phyloP scores from a whole-genome alignment of 257 asterid genomes.

The Fraxinus americana region DNA sequence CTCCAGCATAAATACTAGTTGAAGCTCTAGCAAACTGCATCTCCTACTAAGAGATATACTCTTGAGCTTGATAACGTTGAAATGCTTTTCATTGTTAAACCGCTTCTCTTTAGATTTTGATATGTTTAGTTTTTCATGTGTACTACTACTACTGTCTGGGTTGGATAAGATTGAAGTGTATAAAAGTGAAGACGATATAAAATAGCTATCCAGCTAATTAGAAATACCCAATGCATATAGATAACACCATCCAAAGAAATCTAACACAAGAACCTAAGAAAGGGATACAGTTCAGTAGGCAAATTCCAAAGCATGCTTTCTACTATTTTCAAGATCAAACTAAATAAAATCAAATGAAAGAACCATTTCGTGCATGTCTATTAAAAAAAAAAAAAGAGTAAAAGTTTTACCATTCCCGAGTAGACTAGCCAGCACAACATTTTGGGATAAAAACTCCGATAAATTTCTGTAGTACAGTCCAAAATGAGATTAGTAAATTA shows the following conservation, averaged over 20 bases:
- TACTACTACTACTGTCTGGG: background rate
- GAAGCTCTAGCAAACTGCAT: background rate
- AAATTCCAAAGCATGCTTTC: background rate
- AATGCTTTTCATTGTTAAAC: background rate
- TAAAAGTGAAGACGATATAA: background rate
- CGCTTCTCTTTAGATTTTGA: background rate
- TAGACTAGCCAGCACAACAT: background rate
- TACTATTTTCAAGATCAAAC: background rate
- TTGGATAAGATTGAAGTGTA: background rate
- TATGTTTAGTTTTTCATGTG: background rate
- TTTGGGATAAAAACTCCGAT: background rate
- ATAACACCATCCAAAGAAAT: background rate
- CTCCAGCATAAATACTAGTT: background rate
- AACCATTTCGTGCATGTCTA: background rate
- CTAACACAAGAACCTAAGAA: background rate
- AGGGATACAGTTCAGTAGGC: background rate
- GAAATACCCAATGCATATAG: background rate
- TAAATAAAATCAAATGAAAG: background rate
- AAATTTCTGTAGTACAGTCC: background rate
- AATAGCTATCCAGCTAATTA: background rate
- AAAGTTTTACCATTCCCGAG: background rate
- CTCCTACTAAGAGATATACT: background rate
- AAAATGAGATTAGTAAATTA: background rate
- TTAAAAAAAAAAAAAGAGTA: background rate
- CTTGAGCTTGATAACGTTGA: background rate